Evolutionary conservation across 805 yeast species (phyloP).

Genomic region (Metschnikowia drakensbergensis): DNA sequence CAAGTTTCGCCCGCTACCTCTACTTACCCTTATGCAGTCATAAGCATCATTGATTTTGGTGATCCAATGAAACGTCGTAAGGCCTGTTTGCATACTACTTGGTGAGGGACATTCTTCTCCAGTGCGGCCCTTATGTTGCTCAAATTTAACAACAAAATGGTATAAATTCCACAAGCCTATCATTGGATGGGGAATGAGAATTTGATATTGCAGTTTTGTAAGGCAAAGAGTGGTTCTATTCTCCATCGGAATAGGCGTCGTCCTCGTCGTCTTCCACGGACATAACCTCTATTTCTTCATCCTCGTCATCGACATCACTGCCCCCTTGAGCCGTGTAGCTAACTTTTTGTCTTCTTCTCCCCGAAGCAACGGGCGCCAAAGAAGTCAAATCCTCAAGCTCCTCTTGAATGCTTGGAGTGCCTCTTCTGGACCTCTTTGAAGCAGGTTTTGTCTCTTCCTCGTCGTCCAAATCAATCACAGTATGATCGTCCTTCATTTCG

Average conservation of each 20-base stretch:
- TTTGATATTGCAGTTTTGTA: not conserved
- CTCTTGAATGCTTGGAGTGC: conserved; percentile 10
- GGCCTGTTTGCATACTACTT: too few relatives aligned
- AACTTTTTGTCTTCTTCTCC: conserved; percentile 13
- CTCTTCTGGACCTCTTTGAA: conserved; percentile 5
- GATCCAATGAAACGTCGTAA: too few relatives aligned
- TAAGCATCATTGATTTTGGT: too few relatives aligned
- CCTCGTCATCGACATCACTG: conserved; percentile 6
- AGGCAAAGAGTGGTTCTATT: not conserved
- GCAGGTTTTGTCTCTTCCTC: conserved; percentile 1
- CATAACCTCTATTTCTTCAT: not conserved
- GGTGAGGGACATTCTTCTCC: too few relatives aligned
- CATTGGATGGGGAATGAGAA: too few relatives aligned
- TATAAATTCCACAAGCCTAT: too few relatives aligned
- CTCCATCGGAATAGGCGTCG: conserved; percentile 8
- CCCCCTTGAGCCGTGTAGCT: conserved; percentile 15
- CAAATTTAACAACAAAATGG: too few relatives aligned
- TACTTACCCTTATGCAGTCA: too few relatives aligned
- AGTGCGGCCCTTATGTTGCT: too few relatives aligned
- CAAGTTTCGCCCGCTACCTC: too few relatives aligned
- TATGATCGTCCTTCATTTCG: conserved; percentile 6
- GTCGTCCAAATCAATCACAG: conserved; percentile 8
- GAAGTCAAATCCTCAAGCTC: conserved; percentile 15
- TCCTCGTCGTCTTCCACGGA: conserved; percentile 9
- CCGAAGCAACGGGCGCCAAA: conserved; percentile 7